phyloP scores from a whole-genome alignment of 257 asterid genomes.

The Nicotiana sylvestris region DNA sequence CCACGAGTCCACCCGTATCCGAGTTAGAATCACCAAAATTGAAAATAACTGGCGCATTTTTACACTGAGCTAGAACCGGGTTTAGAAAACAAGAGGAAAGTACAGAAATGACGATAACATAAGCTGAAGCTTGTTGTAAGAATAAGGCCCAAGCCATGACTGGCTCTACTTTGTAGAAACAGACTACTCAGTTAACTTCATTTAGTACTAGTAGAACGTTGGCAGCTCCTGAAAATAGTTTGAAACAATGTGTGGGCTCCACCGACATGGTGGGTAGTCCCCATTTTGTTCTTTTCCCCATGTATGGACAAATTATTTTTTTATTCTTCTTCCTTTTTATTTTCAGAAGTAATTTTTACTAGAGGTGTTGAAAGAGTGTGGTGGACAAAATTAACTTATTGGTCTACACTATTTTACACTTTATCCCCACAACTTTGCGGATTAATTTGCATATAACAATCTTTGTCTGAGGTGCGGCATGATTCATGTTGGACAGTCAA shows the following conservation, averaged over 20 bases:
- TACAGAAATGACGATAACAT: not conserved
- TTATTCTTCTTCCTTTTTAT: not conserved
- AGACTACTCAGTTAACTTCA: not conserved
- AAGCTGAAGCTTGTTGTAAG: not conserved
- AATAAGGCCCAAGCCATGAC: not conserved
- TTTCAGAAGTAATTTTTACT: no score
- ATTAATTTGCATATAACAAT: no score
- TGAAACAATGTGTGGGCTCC: not conserved
- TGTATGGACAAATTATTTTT: not conserved
- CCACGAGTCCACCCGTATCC: slow-evolving; percentile 86
- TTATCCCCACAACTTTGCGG: no score
- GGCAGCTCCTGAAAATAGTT: not conserved
- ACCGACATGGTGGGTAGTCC: not conserved
- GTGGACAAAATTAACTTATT: no score
- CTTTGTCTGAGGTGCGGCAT: no score
- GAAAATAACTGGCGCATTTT: slow-evolving; percentile 57
- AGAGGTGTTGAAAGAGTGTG: no score
- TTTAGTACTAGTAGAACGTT: not conserved
- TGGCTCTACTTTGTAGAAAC: not conserved
- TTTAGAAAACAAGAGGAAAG: slow-evolving; percentile 9
- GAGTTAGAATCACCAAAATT: slow-evolving; percentile 95
- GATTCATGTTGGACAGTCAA: no score
- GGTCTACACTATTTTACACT: no score
- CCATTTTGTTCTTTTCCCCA: not conserved
- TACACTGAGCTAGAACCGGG: slow-evolving; percentile 30